Conservation (phyloP, 2,329 filamentous ascomycete genomes). For the Microdochium nivale region DNA sequence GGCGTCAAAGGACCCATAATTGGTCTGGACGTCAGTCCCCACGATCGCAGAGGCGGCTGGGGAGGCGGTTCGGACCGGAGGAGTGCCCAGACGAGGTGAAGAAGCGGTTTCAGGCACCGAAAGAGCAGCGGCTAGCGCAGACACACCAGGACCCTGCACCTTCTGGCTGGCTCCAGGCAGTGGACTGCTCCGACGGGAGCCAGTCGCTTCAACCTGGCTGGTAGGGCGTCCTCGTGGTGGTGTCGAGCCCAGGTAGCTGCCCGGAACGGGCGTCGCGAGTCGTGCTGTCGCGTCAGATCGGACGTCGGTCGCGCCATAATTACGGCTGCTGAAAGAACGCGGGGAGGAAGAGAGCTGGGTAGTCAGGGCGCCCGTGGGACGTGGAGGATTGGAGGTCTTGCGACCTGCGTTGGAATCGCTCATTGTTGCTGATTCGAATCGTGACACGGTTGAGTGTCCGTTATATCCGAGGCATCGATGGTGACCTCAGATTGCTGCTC, state of each 20-base stretch:
- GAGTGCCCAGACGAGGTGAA: slow-evolving; percentile 62
- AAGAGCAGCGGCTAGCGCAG: slow-evolving; percentile 81
- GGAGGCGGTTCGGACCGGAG: slow-evolving; percentile 49
- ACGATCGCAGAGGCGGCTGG: slow-evolving; percentile 40
- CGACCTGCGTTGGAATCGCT: not conserved
- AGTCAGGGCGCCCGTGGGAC: slow-evolving; percentile 12
- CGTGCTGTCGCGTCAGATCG: slow-evolving; percentile 53
- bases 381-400: not conserved
- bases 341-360: slow-evolving; percentile 36
- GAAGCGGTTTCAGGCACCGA: slow-evolving; percentile 64
- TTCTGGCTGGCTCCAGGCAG: slow-evolving; percentile 58
- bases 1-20: slow-evolving; percentile 80
- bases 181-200: slow-evolving; percentile 45
- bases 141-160: slow-evolving; percentile 69
- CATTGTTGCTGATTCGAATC: not conserved
- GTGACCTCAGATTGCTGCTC: not conserved
- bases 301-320: slow-evolving; percentile 42
- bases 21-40: slow-evolving; percentile 50
- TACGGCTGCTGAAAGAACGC: slow-evolving; percentile 33
- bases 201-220: slow-evolving; percentile 28
- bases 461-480: not conserved
- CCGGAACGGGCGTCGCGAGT: slow-evolving; percentile 50
- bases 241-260: slow-evolving; percentile 33
- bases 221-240: slow-evolving; percentile 39
- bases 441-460: not conserved